These are phyloP conservation scores for Boletus sp. DNA, from an alignment of 1,284 basidiomycete genomes.

Conservation along the genomic window DNA sequence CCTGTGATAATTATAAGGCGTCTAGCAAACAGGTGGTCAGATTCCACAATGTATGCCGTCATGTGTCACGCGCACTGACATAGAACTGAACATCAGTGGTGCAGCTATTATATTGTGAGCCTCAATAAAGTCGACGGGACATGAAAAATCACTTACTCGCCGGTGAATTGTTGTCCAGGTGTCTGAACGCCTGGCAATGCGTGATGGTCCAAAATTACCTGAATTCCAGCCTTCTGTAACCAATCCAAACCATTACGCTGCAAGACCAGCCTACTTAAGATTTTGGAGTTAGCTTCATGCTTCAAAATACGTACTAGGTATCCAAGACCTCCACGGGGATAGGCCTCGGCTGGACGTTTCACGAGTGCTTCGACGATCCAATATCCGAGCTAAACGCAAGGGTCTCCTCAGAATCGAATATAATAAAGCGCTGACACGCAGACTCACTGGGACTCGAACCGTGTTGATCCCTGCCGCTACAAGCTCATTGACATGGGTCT, in stretches of 20 bases:
- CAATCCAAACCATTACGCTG: constrained; percentile 64
- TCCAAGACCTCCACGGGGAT: constrained; percentile 67
- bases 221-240: constrained; percentile 63
- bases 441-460: constrained; percentile 69
- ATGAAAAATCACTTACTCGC: constrained; percentile 49
- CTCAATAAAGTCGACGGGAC: constrained; percentile 7
- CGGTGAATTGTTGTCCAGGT: constrained; percentile 64
- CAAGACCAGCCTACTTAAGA: neutral
- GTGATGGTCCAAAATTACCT: constrained; percentile 74
- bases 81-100: constrained; percentile 75
- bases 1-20: constrained; percentile 69
- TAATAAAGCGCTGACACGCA: neutral
- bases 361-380: constrained; percentile 80
- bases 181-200: constrained; percentile 74
- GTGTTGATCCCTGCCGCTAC: constrained; percentile 65
- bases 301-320: constrained; percentile 52
- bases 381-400: constrained; percentile 62
- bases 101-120: constrained; percentile 47
- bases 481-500: constrained; percentile 60
- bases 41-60: neutral
- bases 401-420: neutral
- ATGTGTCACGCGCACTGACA: constrained; percentile 39
- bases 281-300: neutral
- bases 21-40: constrained; percentile 44
- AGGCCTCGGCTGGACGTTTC: constrained; percentile 61